Conservation (phyloP, 805 yeast species). For the Cyberlindnera japonica region DNA sequence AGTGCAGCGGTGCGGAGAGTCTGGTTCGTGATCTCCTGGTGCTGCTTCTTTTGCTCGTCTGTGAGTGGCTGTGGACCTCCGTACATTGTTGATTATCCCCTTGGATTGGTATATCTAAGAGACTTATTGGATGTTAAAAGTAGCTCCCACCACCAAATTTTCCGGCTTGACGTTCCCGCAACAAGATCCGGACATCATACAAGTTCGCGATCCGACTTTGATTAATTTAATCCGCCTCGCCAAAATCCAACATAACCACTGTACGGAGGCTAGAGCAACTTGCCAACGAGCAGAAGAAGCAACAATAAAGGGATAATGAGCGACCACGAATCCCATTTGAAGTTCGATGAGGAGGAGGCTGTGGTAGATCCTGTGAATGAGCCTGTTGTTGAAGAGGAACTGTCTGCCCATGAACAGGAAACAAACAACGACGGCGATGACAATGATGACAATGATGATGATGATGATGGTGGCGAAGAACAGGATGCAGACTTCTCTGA, state of each 20-base stretch:
- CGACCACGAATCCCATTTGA: background rate
- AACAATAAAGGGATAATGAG: background rate
- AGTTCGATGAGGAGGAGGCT: background rate
- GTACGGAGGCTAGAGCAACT: too few species aligned
- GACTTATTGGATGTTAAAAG: too few species aligned
- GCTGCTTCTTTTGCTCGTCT: conserved; percentile 66
- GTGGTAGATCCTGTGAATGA: too few species aligned
- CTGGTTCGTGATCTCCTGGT: conserved; percentile 56
- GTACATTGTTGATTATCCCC: conserved; percentile 35
- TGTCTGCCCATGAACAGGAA: background rate
- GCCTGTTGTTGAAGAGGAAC: conserved; percentile 2
- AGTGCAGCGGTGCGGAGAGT: conserved; percentile 58
- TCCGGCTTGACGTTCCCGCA: too few species aligned
- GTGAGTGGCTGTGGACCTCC: conserved; percentile 53
- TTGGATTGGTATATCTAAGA: too few species aligned
- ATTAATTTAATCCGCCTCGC: too few species aligned
- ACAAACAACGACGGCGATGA: background rate
- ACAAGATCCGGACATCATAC: too few species aligned
- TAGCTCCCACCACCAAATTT: too few species aligned
- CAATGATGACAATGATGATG: background rate
- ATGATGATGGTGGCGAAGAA: conserved; percentile 6
- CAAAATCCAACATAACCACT: too few species aligned
- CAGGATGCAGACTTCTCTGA: conserved; percentile 6
- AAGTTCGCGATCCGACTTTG: too few species aligned
- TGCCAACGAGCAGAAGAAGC: too few species aligned